Percentiles rank a stretch among this genome's conserved stretches.
These are phyloP conservation scores for Termitomyces sp. DNA, from an alignment of 768 basidiomycete species.

Conservation along the genomic window DNA sequence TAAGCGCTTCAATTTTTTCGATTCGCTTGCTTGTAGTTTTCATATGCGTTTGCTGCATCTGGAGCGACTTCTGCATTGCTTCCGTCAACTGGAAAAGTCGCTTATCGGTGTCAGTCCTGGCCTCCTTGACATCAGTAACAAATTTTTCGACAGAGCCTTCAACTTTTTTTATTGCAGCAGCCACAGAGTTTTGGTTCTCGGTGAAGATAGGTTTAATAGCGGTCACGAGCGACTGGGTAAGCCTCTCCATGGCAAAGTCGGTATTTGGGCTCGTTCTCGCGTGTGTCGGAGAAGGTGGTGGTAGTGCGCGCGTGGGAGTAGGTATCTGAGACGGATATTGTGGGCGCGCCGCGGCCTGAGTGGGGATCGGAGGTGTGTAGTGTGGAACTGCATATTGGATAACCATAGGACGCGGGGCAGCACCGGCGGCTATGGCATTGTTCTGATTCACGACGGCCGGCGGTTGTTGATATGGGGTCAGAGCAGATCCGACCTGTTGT, in stretches of 20 bases:
- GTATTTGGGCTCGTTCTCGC: background rate
- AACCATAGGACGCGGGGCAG: background rate
- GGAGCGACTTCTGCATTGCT: conserved; percentile 12
- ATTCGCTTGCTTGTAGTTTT: conserved; percentile 7
- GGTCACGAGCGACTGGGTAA: background rate
- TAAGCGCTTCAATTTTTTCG: conserved; percentile 15
- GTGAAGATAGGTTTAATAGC: conserved; percentile 3
- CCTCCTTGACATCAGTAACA: conserved; percentile 1
- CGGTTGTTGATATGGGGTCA: background rate
- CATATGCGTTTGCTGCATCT: background rate
- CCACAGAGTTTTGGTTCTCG: conserved; percentile 3
- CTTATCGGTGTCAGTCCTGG: conserved; percentile 7
- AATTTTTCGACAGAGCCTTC: conserved; percentile 7
- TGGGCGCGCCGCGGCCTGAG: background rate
- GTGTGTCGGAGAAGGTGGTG: background rate
- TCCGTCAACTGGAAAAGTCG: conserved; percentile 5
- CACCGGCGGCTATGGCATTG: background rate
- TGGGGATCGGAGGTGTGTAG: background rate
- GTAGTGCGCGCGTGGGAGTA: background rate
- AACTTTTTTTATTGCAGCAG: conserved; percentile 8
- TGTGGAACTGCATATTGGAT: background rate
- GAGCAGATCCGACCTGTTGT: background rate
- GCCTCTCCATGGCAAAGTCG: background rate
- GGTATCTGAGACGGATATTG: background rate
- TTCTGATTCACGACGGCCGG: background rate